These are phyloP conservation scores for Pulveroboletus ravenelii DNA, from an alignment of 768 basidiomycete species.

Conservation along the genomic window DNA sequence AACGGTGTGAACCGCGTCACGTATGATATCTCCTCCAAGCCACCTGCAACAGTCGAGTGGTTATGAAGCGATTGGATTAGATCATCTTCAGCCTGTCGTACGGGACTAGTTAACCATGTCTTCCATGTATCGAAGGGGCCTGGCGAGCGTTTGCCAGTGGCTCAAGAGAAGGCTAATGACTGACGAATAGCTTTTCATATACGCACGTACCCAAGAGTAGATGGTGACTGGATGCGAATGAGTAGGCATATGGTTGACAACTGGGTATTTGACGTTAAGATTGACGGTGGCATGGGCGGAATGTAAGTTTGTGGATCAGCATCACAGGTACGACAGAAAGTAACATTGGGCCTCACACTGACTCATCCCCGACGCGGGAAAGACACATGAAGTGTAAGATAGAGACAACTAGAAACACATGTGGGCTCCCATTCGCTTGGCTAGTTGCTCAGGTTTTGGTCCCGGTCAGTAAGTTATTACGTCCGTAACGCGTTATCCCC, in stretches of 20 bases:
- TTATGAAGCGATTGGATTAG: conserved; percentile 21
- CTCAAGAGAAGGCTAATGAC: background rate
- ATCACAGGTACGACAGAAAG: too few relatives aligned
- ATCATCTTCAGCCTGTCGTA: background rate
- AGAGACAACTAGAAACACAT: too few relatives aligned
- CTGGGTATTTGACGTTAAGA: background rate
- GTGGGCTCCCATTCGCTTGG: too few relatives aligned
- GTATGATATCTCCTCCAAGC: conserved; percentile 96
- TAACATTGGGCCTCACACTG: too few relatives aligned
- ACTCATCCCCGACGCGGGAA: too few relatives aligned
- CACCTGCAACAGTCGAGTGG: conserved; percentile 68
- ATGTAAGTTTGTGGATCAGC: too few relatives aligned
- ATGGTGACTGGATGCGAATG: background rate
- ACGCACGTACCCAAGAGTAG: background rate
- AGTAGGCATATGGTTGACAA: background rate
- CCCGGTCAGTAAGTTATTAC: too few relatives aligned
- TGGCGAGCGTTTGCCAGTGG: background rate
- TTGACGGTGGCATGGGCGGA: background rate
- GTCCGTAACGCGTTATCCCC: background rate
- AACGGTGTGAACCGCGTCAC: conserved; percentile 94
- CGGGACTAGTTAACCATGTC: background rate
- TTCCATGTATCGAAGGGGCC: too few relatives aligned
- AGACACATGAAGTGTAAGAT: too few relatives aligned
- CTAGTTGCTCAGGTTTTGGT: too few relatives aligned
- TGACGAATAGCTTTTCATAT: background rate